Percentiles rank a stretch among this genome's conserved stretches.
Evolutionary conservation across 2,329 filamentous ascomycete species (phyloP).

Genomic region (Fusarium fracticaudum): DNA sequence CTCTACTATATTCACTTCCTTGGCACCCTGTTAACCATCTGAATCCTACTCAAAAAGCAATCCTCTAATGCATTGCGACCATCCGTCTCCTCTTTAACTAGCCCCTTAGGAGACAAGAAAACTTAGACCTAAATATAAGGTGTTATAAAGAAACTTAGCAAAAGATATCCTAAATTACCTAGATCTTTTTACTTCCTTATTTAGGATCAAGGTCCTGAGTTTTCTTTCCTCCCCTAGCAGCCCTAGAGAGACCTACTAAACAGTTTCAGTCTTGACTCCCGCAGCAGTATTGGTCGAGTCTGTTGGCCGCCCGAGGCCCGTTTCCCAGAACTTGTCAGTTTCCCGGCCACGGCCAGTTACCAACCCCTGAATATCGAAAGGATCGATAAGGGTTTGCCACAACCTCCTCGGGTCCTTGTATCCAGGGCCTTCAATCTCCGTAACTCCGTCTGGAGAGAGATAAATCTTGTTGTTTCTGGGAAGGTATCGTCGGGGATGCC

Average conservation of each 20-base stretch:
- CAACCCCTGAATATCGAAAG: slow-evolving; percentile 52
- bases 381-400: slow-evolving; percentile 53
- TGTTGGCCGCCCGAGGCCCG: background rate
- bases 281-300: background rate
- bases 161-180: too few relatives aligned
- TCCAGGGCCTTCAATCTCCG: slow-evolving; percentile 59
- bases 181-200: too few relatives aligned
- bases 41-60: background rate
- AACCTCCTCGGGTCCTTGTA: slow-evolving; percentile 59
- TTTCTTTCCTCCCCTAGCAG: too few relatives aligned
- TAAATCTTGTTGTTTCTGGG: slow-evolving; percentile 61
- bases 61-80: background rate
- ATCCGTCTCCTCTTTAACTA: background rate
- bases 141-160: too few relatives aligned
- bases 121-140: too few relatives aligned
- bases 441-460: slow-evolving; percentile 59
- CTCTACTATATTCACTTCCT: background rate
- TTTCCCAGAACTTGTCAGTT: slow-evolving; percentile 51
- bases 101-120: background rate
- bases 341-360: slow-evolving; percentile 45
- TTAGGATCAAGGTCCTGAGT: too few relatives aligned
- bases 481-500: slow-evolving; percentile 62
- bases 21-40: too few relatives aligned
- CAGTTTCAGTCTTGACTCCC: slow-evolving; percentile 7
- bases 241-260: background rate